Evolutionary conservation across 495 filamentous ascomycete genomes (phyloP), one percentile per base, ranked within the genome.

Genomic region (Platismatia glauca): DNA sequence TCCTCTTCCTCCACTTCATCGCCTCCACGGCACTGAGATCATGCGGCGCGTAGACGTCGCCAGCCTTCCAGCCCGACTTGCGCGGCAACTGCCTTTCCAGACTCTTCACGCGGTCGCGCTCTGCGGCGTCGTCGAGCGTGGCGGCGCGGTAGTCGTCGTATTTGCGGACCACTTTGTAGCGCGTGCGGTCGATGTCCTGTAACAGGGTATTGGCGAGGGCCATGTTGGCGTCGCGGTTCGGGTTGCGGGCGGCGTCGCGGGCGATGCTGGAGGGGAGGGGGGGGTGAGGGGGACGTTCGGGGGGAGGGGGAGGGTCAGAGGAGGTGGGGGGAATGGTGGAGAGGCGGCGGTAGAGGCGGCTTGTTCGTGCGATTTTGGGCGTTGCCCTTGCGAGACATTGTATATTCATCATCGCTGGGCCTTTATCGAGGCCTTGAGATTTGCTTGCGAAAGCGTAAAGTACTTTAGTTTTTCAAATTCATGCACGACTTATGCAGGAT

Each of bases 21-120:
- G 86, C 86, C 80, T 95, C 90, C 60, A 76, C 72, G 11, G 83
- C 76, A 61, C 81, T 86, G 59, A 98, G 75, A 78, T 98, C 94
- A 72, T 91, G 88, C 46, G 95, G 95, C 46, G 91, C 82, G 73
- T 97, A 97, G 55, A 95, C 78, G 72, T 96, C 91, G 70, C 94
- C 94, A 13, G 74, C 65, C 66, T 74, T 76, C 83, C 85, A 97
- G 31, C 9, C 55, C 27, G 5, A 7, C 22, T 81, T 78, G 57
- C 90, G 72, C 31, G 71, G 67, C 57, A 76, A 71, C 58, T 72
- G 77, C 63, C 50, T 71, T 64, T 77, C 72, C 52, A 80, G 57
- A 29, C 66, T 68, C 52, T 71, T 15, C 6, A 29, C 39, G 22
- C 52, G 50, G 43, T 31, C 43, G 29, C 4, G 4, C 58, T 41